phyloP scores from a whole-genome alignment of 257 asterid genomes.

The Coffea canephora region DNA sequence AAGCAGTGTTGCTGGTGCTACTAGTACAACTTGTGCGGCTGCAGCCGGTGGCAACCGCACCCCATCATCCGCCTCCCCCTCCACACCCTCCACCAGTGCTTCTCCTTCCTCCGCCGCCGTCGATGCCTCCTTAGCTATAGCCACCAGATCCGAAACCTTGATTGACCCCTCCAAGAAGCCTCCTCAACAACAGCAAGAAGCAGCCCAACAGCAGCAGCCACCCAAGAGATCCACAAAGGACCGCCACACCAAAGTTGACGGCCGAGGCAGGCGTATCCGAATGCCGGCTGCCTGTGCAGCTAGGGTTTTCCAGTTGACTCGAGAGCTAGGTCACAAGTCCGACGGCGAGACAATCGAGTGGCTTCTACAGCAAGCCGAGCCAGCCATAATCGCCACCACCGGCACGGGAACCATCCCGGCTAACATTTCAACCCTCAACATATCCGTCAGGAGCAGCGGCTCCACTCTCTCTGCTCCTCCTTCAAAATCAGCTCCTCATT shows the following conservation, averaged over 20 bases:
- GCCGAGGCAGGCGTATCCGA: constrained; percentile 79
- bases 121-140: constrained; percentile 60
- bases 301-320: constrained; percentile 69
- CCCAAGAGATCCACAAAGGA: constrained; percentile 60
- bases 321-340: constrained; percentile 70
- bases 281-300: constrained; percentile 91
- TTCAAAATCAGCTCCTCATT: constrained; percentile 64
- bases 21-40: background rate
- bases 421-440: constrained; percentile 57
- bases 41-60: background rate
- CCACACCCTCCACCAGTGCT: constrained; percentile 29
- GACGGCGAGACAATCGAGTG: constrained; percentile 82
- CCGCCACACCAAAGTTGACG: constrained; percentile 89
- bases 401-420: constrained; percentile 89
- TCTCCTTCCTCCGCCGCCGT: constrained; percentile 26
- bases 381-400: constrained; percentile 72
- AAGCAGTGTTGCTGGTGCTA: background rate
- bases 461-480: constrained; percentile 60
- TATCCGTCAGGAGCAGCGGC: constrained; percentile 70
- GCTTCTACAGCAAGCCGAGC: constrained; percentile 80
- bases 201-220: constrained; percentile 30
- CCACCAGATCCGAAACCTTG: constrained; percentile 51
- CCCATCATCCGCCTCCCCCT: constrained; percentile 22
- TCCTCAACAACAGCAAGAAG: constrained; percentile 20
- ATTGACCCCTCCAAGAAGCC: constrained; percentile 35